Percentiles rank a stretch among this genome's conserved stretches.
Evolutionary conservation across 108 stramenopile genomes (phyloP).

Genomic region (Skeletonema marinoi): DNA sequence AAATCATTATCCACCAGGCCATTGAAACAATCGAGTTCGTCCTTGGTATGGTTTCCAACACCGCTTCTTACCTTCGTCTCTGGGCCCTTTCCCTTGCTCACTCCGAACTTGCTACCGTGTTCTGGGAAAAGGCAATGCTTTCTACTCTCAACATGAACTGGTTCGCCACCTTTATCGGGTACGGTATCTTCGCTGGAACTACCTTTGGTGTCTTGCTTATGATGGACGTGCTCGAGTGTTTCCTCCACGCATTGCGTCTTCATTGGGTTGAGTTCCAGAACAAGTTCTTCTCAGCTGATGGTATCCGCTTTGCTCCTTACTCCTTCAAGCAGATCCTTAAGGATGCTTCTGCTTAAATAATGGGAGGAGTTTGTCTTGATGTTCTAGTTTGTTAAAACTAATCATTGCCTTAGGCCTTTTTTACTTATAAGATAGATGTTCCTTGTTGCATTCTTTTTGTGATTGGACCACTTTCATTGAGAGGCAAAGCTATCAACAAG

Average conservation of each 20-base stretch:
- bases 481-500: too few relatives aligned
- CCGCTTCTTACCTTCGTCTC: conserved; percentile 98
- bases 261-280: conserved; percentile 99
- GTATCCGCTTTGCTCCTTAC: conserved; percentile 90
- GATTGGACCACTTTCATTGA: too few relatives aligned
- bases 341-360: conserved; percentile 52
- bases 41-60: conserved; percentile 98
- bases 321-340: conserved; percentile 84
- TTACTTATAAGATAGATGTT: background rate
- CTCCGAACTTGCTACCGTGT: conserved; percentile 97
- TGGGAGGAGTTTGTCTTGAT: background rate
- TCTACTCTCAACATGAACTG: conserved; percentile 89
- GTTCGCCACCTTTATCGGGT: conserved; percentile 94
- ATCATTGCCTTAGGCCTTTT: background rate
- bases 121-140: conserved; percentile 98
- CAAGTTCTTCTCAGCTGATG: conserved; percentile 98
- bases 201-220: conserved; percentile 95
- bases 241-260: conserved; percentile 98
- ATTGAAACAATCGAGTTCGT: conserved; percentile 99
- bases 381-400: background rate
- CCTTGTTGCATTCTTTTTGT: too few relatives aligned
- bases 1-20: conserved; percentile 94
- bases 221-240: conserved; percentile 99
- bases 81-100: conserved; percentile 99
- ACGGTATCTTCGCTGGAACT: conserved; percentile 93